Base-by-base conservation (phyloP, 2,329 filamentous ascomycete species). In the Diaporthe citri region DNA sequence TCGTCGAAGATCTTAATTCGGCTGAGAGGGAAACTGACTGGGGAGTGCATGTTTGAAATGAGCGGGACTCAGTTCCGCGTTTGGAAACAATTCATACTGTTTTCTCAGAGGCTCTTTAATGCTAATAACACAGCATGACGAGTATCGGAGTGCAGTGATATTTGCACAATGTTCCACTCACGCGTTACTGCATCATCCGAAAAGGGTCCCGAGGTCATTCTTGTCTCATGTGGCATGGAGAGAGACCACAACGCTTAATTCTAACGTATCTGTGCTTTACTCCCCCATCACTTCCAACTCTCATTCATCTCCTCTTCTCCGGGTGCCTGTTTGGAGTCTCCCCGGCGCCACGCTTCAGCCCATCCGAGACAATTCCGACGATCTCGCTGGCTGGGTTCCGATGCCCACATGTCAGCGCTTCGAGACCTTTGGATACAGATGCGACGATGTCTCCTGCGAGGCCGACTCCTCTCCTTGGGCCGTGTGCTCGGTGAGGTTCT, bases 311-410 rank as follows among this genome's bases (percentile, higher is more conserved):
- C 1, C 17, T 25, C 9, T 51, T 66, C 3, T 51, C 25, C 15
- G 43, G 43, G 13, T 62, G 52, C 34, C 70, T 72, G 43, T 62
- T 72, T 22, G 70, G 70, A 8, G 55, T 72, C 55, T 72, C 56
- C 22, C 70, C 70, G 48, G 70, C 70, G 15, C 55, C 70, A 28
- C 56, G 70, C 70, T 72, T 72, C 4, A 72, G 25, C 20, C 70
- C 70, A 22, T 72, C 55, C n/a, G 70, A 56, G 3, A 72, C 70
- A 3, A 48, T 41, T 7, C 70, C 70, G 1, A 72, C 70, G 25
- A 72, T 72, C 56, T 72, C 70, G 41, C 70, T 72, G 1, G 31
- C 55, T 0, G 70, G 70, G 41, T 72, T 72, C 20, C 55, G 55
- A 22, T 72, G 70, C 10, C 70, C 70, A 25, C 62, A 66, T 1